phyloP scores from a whole-genome alignment of 495 filamentous ascomycete species.

The Talaromyces nanjingensis region DNA sequence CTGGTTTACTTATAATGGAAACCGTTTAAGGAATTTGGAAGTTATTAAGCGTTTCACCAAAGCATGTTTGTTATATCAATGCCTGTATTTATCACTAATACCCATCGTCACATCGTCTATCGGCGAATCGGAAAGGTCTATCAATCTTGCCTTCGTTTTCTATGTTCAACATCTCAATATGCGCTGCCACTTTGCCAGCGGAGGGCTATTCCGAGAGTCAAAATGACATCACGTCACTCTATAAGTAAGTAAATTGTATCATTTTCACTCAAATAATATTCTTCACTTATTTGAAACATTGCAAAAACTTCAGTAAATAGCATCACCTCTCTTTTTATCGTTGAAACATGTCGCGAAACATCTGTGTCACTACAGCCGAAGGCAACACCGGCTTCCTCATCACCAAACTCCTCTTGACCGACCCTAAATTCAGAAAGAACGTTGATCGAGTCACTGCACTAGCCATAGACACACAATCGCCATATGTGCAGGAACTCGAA shows the following conservation, averaged over 20 bases:
- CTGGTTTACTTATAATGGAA: not conserved
- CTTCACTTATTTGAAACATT: not conserved
- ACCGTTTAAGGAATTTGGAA: not conserved
- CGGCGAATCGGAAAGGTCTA: not conserved
- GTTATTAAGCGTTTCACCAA: not conserved
- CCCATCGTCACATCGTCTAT: not conserved
- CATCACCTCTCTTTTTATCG: not conserved
- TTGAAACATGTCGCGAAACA: conserved; percentile 33
- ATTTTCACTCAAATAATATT: not conserved
- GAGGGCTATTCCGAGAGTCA: conserved; percentile 2
- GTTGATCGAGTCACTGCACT: conserved; percentile 35
- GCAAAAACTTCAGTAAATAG: not conserved
- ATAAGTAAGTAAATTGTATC: not conserved
- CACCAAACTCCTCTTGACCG: conserved; percentile 44
- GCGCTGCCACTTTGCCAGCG: not conserved
- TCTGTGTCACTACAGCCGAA: conserved; percentile 46
- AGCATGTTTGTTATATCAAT: not conserved
- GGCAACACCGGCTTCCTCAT: conserved; percentile 50
- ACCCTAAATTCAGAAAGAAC: conserved; percentile 32
- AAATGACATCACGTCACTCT: conserved; percentile 2
- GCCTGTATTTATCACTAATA: not conserved
- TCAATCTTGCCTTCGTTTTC: not conserved
- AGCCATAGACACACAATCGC: conserved; percentile 34
- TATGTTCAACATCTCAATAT: not conserved
- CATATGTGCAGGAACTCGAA: conserved; percentile 44